These are phyloP conservation scores for Monocercomonoides exilis DNA, from an alignment of 78 protist genomes.

Conservation along the genomic window DNA sequence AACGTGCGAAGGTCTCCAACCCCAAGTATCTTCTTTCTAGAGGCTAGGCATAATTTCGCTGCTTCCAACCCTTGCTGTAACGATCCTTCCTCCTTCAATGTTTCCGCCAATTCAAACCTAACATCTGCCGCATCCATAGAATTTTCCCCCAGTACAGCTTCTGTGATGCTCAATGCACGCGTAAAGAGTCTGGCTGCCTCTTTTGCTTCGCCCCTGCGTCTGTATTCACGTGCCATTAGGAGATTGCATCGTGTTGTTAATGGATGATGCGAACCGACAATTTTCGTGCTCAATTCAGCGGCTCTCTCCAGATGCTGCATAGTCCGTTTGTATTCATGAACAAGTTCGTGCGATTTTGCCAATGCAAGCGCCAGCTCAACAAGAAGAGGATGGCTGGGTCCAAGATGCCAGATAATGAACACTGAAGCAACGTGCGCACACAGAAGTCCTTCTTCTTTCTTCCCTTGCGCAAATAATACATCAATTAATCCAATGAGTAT, in stretches of 20 bases:
- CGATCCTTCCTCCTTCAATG: not conserved
- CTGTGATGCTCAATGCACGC: not conserved
- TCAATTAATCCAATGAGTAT: not conserved
- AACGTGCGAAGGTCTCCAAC: not conserved
- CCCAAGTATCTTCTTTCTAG: not conserved
- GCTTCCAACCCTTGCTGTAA: not conserved
- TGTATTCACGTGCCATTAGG: not conserved
- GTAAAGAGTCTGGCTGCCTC: not conserved
- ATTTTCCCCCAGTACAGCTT: not conserved
- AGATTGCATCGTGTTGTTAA: not conserved
- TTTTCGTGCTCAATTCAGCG: not conserved
- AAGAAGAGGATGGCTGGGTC: not conserved
- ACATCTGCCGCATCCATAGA: not conserved
- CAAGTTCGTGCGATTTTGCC: not conserved
- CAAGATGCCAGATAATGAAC: not conserved
- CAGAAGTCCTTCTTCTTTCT: not conserved
- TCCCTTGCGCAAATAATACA: not conserved
- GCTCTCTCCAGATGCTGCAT: not conserved
- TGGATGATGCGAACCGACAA: not conserved
- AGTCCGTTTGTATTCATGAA: not conserved
- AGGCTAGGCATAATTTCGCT: not conserved
- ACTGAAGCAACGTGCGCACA: not conserved
- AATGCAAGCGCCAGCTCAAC: not conserved
- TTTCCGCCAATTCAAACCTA: not conserved
- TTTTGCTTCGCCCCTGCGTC: not conserved